Base-by-base conservation (phyloP, 257 asterid species). In the Solanum virginianum region DNA sequence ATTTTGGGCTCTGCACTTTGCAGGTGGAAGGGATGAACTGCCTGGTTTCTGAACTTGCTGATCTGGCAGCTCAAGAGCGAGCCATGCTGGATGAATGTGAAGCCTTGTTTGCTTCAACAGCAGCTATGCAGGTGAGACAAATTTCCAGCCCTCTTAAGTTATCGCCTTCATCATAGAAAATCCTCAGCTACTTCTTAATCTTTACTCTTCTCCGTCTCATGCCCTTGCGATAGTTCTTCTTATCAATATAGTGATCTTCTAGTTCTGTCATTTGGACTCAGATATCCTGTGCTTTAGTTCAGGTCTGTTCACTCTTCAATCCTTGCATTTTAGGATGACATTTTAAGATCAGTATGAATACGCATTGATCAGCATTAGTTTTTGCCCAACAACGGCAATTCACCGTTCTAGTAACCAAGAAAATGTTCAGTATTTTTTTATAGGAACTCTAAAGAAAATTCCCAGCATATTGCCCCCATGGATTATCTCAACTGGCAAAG, bases 51-150 rank as follows among this genome's bases (percentile, higher is more conserved):
- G 94, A 96, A 90, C 95, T 96, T 89, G 98, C 98, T 86, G 94
- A 90, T 53, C 88, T 95, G 55, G 95, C 92, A 86, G 94, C 97
- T 80, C 93, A 88, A 80, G 97, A 95, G 87, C 91, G 97, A 89
- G 97, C 95, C 63, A 86, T 92, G 92, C 96, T 96, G 55, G 91
- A 90, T 83, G 97, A 95, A 87, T 94, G 93, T 80, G 95, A 92
- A 85, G 86, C 93, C 36, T 87, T 93, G 62, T 85, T 94, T 88
- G 87, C 92, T 60, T 92, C 94, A n/a, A 89, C 89, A 63, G 91
- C 92, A 59, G 93, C 93, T 77, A 85, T 94, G 89, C 96, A 95
- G 99, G 99, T 94, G 85, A 83, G 88, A 17, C 51, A 32, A 83
- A 17, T 43, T 68, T 3, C 14, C 15, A 2, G 63, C 3, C 29